Base-by-base conservation (phyloP, 1,139 yeast species). In the Taphrina deformans region DNA sequence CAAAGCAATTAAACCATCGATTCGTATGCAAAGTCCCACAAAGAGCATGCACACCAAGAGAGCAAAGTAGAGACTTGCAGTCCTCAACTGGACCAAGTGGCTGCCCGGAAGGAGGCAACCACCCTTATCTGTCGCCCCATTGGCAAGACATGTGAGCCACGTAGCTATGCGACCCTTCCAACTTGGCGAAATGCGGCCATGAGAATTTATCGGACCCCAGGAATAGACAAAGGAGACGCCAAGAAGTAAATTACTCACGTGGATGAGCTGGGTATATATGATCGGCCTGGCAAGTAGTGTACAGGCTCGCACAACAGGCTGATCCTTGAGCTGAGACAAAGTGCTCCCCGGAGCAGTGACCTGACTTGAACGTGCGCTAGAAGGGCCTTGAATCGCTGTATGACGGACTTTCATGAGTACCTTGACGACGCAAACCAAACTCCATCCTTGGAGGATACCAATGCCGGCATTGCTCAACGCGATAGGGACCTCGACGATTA, bases 261-360 rank as follows among this genome's bases (percentile, higher is more conserved):
- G 35, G 2, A 24, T 10, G 16, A 53, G 58, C 3, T 12, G 21
- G 3, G 58, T 53, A 38, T 53, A 53, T 3, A 40, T 6, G 2
- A 53, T 38, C 12, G 58, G 58, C 14, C 45, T 29, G n/a, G 33
- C 46, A 14, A 53, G 48, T 44, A 51, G 44, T 3, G 12, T 4
- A 5, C 40, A 31, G 26, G 55, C 44, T 16, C 44, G 40, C 26
- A 51, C 55, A 2, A 33, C 14, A 5, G 55, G 55, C 26, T 14
- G 16, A 21, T 51, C 18, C 29, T n/a, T 29, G 44, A 33, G n/a
- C 12, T 10, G 14, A 2, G 40, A 2, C 2, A 31, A 21, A 1
- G 16, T 24, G 44, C 16, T 21, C 2, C 12, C 16, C 5, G 12
- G 23, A 10, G 21, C 24, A 16, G 23, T 27, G 21, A 48, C 21